Evolutionary conservation across 495 filamentous ascomycete genomes (phyloP).

Genomic region (Thermothielavioides terrestris): DNA sequence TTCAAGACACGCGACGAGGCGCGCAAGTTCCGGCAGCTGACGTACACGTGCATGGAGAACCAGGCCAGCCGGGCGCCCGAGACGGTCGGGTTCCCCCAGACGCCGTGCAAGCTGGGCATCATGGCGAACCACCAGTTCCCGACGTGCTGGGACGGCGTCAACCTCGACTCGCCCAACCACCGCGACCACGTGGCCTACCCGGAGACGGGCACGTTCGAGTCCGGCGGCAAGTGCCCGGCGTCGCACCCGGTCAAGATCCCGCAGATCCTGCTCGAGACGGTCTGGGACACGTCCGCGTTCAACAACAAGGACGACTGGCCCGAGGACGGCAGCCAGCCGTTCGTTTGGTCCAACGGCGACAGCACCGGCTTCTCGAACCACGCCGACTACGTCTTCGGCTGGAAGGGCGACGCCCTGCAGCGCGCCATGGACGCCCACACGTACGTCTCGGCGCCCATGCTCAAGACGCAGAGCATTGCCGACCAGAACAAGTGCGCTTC

Average conservation of each 20-base stretch:
- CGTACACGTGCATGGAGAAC: slow-evolving; percentile 32
- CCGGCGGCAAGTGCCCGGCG: slow-evolving; percentile 24
- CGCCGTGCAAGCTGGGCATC: slow-evolving; percentile 32
- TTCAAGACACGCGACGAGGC: slow-evolving; percentile 28
- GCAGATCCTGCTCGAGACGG: slow-evolving; percentile 36
- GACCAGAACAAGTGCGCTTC: slow-evolving; percentile 30
- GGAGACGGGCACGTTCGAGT: slow-evolving; percentile 26
- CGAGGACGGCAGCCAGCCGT: slow-evolving; percentile 36
- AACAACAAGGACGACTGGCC: slow-evolving; percentile 34
- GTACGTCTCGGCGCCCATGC: slow-evolving; percentile 29
- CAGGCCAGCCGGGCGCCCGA: slow-evolving; percentile 26
- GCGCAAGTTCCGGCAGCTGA: slow-evolving; percentile 32
- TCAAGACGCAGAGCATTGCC: slow-evolving; percentile 32
- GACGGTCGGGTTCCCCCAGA: slow-evolving; percentile 26
- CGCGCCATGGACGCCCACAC: slow-evolving; percentile 35
- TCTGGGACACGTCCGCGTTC: slow-evolving; percentile 31
- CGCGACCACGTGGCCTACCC: slow-evolving; percentile 35
- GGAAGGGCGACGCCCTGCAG: slow-evolving; percentile 34
- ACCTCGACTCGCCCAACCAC: slow-evolving; percentile 32
- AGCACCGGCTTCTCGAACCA: slow-evolving; percentile 31
- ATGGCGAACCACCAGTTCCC: slow-evolving; percentile 34
- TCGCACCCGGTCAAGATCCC: slow-evolving; percentile 30
- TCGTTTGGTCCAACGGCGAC: slow-evolving; percentile 40
- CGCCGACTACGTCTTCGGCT: slow-evolving; percentile 37
- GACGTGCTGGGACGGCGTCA: slow-evolving; percentile 28